Conservation (phyloP, 306 rosid genomes). For the Cucumis melo region DNA sequence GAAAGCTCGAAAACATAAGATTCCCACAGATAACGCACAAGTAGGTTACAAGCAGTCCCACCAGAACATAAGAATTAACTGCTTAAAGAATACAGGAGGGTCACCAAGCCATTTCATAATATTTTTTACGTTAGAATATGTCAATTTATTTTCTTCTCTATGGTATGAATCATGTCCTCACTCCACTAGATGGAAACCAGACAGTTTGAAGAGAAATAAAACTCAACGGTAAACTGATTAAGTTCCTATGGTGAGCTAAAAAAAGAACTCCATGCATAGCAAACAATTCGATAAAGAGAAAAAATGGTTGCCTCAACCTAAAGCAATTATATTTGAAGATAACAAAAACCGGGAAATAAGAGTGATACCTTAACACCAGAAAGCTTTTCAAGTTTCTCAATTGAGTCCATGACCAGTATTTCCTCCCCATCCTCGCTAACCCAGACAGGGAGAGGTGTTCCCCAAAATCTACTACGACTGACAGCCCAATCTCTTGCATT, state of each 20-base stretch:
- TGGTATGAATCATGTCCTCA: not conserved
- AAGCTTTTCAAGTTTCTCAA: slow-evolving; percentile 75
- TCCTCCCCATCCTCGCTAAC: slow-evolving; percentile 85
- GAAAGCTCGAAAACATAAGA: slow-evolving; percentile 2
- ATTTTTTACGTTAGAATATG: not conserved
- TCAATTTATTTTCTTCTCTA: not conserved
- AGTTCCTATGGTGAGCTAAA: not conserved
- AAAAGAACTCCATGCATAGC: not conserved
- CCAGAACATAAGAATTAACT: not conserved
- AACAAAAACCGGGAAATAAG: slow-evolving; percentile 4
- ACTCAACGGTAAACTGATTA: not conserved
- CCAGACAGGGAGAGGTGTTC: slow-evolving; percentile 95
- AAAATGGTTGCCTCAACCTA: not conserved
- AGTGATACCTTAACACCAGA: slow-evolving; percentile 66
- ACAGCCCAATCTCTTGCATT: slow-evolving; percentile 99
- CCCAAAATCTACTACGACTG: slow-evolving; percentile 99
- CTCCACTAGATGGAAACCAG: not conserved
- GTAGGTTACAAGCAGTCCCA: not conserved
- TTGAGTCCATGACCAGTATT: slow-evolving; percentile 61
- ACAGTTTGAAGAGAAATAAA: no score
- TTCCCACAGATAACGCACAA: not conserved
- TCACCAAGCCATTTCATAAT: not conserved
- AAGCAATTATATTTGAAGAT: not conserved
- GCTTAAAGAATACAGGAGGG: not conserved
- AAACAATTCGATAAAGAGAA: not conserved